A percentile compares a stretch with the other conserved stretches of the same genome.
Conservation (phyloP, 306 rosid species). For the Lathyrus tuberosus region DNA sequence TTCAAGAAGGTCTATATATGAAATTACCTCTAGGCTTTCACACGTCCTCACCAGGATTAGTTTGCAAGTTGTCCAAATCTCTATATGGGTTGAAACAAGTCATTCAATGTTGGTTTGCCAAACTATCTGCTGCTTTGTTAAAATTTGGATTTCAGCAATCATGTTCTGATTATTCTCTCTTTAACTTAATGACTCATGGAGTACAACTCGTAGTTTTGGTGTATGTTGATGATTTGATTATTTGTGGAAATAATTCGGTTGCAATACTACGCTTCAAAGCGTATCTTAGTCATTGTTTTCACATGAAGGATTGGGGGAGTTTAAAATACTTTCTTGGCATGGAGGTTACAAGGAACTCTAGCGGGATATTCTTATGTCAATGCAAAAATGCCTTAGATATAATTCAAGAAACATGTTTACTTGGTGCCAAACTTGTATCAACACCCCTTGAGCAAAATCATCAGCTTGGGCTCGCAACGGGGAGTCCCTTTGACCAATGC, state of each 20-base stretch:
- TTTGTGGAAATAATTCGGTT: too few species aligned
- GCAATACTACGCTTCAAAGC: too few species aligned
- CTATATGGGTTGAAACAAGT: too few species aligned
- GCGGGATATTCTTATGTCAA: neutral
- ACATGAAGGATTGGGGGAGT: too few species aligned
- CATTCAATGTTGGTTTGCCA: constrained; percentile 13
- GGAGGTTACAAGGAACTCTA: too few species aligned
- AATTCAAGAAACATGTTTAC: neutral
- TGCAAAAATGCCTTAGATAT: neutral
- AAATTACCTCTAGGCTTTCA: neutral
- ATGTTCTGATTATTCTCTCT: neutral
- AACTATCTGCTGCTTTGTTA: neutral
- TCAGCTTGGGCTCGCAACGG: neutral
- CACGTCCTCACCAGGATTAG: neutral
- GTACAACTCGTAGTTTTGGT: neutral
- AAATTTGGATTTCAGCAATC: neutral
- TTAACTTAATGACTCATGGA: neutral
- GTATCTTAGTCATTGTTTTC: too few species aligned
- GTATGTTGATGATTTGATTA: too few species aligned
- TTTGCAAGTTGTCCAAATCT: neutral
- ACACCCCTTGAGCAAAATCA: neutral
- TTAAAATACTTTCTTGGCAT: too few species aligned
- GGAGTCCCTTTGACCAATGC: neutral
- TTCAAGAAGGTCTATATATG: neutral
- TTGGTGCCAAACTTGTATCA: neutral